Conservation (phyloP, 768 basidiomycete species). For the Zangia roseola region DNA sequence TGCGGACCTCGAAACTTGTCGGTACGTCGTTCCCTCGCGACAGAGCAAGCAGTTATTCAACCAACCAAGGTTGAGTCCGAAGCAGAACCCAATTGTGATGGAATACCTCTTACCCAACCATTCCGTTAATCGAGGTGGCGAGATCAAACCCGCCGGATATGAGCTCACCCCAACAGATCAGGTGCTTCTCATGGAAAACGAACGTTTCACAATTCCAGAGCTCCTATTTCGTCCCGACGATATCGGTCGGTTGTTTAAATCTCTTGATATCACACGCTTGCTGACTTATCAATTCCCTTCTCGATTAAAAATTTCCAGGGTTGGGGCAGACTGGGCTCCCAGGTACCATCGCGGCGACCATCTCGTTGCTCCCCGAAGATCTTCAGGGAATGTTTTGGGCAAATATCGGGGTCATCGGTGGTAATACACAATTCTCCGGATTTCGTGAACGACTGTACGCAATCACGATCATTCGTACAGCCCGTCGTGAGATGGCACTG, state of each 20-base stretch:
- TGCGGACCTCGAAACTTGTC: constrained; percentile 71
- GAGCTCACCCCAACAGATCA: constrained; percentile 56
- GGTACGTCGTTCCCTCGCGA: constrained; percentile 49
- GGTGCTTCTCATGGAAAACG: constrained; percentile 84
- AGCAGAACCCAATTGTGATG: constrained; percentile 67
- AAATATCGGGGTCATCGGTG: constrained; percentile 89
- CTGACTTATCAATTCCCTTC: constrained; percentile 5
- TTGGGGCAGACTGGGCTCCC: constrained; percentile 80
- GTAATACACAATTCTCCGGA: constrained; percentile 71
- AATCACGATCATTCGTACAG: constrained; percentile 10
- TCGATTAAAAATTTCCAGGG: constrained; percentile 41
- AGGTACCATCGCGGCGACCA: constrained; percentile 71
- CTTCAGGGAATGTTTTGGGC: constrained; percentile 94
- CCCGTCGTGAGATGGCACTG: constrained; percentile 14
- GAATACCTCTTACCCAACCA: constrained; percentile 93
- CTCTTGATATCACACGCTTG: constrained; percentile 6
- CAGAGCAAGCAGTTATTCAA: constrained; percentile 16
- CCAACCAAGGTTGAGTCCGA: constrained; percentile 48
- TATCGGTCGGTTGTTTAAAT: constrained; percentile 58
- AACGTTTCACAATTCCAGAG: constrained; percentile 92
- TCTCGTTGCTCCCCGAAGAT: constrained; percentile 73
- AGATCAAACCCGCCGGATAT: constrained; percentile 53
- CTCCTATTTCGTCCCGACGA: constrained; percentile 87
- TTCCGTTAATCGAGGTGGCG: constrained; percentile 60
- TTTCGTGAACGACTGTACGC: constrained; percentile 77